Base-by-base conservation (phyloP, 1,284 basidiomycete species). In the Earliella scabrosa region DNA sequence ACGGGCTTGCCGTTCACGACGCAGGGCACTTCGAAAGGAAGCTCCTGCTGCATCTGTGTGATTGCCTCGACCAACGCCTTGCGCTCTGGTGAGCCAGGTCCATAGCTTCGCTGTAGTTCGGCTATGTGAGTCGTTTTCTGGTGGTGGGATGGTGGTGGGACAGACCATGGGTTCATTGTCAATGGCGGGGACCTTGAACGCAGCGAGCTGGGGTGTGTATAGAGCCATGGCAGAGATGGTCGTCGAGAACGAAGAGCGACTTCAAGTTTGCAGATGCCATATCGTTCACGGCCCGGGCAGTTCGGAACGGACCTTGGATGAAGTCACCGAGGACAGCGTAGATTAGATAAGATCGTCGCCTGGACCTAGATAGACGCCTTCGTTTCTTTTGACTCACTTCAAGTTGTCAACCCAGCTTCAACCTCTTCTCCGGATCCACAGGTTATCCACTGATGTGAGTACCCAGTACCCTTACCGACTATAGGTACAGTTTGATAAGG, bases 151-250 rank as follows among this genome's bases (percentile, higher is more conserved):
- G 9, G 10, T 3, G 1, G 29, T 16, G 20, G 43, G 50, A 72
- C 82, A 68, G 66, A 93, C 93, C 91, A 97, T 91, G 48, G 92
- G 90, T 77, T 97, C 95, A 88, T 98, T 98, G 56, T 90, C 82
- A 70, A 94, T 82, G 32, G 75, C 80, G 36, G 94, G 94, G 53
- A 92, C 82, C 70, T 88, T 90, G 85, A 95, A 95, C 14, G 83
- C 66, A 21, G 91, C 93, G 51, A 95, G 87, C 67, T 93, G 87
- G 46, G 89, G 83, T 49, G 79, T 82, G 47, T 49, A 57, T 36
- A 47, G 32, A 23, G 82, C 53, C 70, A 72, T 72, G 53, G 53
- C 60, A 51, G 24, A 59, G 50, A 50, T 56, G 41, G 44, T 53
- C 50, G 61, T 49, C 29, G 14, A 35, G 44, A 50, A 41, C 23